Evolutionary conservation across 495 filamentous ascomycete genomes (phyloP).

Genomic region (Penicillium odoratum): DNA sequence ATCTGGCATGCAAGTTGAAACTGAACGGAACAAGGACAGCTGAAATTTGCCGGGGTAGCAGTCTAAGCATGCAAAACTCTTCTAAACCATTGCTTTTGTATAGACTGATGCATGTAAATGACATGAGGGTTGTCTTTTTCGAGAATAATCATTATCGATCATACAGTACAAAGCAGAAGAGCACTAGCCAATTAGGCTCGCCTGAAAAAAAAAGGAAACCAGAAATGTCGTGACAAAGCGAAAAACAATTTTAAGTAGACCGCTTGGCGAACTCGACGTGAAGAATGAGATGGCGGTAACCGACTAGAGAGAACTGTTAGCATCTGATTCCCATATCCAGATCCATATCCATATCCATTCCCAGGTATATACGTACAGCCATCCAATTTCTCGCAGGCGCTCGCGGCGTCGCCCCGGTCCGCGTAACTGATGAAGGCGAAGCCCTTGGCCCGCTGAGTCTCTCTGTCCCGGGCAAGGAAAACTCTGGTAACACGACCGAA

Average conservation of each 20-base stretch:
- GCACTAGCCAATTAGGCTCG: conserved; percentile 35
- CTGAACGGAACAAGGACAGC: background rate
- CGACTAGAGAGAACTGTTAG: conserved; percentile 52
- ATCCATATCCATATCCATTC: background rate
- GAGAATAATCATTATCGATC: conserved; percentile 48
- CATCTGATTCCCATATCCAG: background rate
- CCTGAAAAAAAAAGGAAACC: conserved; percentile 35
- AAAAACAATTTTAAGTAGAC: conserved; percentile 50
- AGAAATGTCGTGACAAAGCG: conserved; percentile 28
- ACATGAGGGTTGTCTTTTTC: conserved; percentile 40
- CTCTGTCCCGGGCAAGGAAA: conserved; percentile 95
- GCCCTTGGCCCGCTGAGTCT: conserved; percentile 91
- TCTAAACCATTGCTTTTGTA: conserved; percentile 43
- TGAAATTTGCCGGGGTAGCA: background rate
- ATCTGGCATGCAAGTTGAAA: background rate
- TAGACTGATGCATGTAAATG: conserved; percentile 36
- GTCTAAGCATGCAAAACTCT: conserved; percentile 10
- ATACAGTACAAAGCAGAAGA: conserved; percentile 46
- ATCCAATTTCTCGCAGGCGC: conserved; percentile 96
- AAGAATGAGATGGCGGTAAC: conserved; percentile 86
- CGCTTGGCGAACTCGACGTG: conserved; percentile 92
- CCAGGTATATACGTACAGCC: conserved; percentile 62
- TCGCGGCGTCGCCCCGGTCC: conserved; percentile 82
- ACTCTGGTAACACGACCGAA: conserved; percentile 96
- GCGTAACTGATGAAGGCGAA: conserved; percentile 98